Evolutionary conservation across 2,329 filamentous ascomycete species (phyloP).

Genomic region (Fusarium poae): DNA sequence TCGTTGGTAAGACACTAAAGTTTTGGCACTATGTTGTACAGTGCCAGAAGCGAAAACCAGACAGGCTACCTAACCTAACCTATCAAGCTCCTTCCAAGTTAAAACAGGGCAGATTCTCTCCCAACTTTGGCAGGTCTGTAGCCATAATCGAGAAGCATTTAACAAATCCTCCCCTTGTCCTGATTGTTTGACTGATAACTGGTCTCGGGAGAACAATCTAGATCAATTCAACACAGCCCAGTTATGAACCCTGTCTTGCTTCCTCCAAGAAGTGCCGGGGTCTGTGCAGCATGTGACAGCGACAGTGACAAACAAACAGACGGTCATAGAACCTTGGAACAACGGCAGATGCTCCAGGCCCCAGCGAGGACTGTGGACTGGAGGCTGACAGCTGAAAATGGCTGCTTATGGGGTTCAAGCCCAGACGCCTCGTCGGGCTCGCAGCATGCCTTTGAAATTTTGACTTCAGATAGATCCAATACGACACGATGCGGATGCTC

Average conservation of each 20-base stretch:
- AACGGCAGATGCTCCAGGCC: constrained; percentile 24
- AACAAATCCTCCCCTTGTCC: background rate
- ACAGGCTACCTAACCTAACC: too few relatives aligned
- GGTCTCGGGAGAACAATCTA: constrained; percentile 31
- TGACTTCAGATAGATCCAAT: constrained; percentile 10
- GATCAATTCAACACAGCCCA: constrained; percentile 13
- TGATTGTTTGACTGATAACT: background rate
- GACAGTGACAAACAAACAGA: constrained; percentile 9
- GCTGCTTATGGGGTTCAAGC: constrained; percentile 26
- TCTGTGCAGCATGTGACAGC: constrained; percentile 38
- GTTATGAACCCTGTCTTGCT: constrained; percentile 17
- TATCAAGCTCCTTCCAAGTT: background rate
- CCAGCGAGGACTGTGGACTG: constrained; percentile 15
- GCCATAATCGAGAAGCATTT: background rate
- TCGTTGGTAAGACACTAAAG: background rate
- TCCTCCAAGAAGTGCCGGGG: constrained; percentile 10
- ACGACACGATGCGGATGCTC: constrained; percentile 13
- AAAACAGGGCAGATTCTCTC: background rate
- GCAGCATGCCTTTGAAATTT: constrained; percentile 24
- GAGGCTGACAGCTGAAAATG: constrained; percentile 28
- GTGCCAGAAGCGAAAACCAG: rapidly evolving
- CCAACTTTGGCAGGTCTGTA: background rate
- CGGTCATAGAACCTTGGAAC: constrained; percentile 31
- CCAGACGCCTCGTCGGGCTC: constrained; percentile 38
- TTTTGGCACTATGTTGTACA: rapidly evolving